phyloP scores from a whole-genome alignment of 1,284 basidiomycete genomes.

The Apiotrichum laibachii region DNA sequence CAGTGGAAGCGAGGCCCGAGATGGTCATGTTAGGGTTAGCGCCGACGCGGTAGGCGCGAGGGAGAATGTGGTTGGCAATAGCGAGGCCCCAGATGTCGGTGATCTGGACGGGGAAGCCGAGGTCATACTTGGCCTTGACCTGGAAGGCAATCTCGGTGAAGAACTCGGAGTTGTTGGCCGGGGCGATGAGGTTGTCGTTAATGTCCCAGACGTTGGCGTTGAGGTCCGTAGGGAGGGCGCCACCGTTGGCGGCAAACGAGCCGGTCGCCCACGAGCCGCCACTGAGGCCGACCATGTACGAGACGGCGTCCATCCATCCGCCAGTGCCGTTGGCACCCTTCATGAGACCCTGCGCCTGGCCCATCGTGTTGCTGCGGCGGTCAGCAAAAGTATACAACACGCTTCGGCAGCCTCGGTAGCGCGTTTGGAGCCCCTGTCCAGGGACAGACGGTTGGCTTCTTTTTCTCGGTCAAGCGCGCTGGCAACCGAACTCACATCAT shows the following conservation, averaged over 20 bases:
- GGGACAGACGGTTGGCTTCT: too few relatives aligned
- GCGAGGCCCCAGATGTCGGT: constrained; percentile 47
- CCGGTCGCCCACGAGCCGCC: constrained; percentile 49
- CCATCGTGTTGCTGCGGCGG: constrained; percentile 11
- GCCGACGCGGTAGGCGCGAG: constrained; percentile 36
- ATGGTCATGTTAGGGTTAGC: constrained; percentile 48
- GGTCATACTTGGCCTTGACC: constrained; percentile 34
- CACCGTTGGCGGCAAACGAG: constrained; percentile 43
- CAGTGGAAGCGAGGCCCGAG: constrained; percentile 30
- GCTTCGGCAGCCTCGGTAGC: too few relatives aligned
- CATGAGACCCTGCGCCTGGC: constrained; percentile 11
- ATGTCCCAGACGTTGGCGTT: constrained; percentile 51
- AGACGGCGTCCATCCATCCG: constrained; percentile 42
- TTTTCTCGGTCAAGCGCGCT: too few relatives aligned
- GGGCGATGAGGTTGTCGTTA: constrained; percentile 51
- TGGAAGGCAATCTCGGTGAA: constrained; percentile 30
- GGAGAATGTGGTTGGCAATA: constrained; percentile 44
- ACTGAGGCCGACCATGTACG: constrained; percentile 45
- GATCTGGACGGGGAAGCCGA: constrained; percentile 46
- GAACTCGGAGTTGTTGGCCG: constrained; percentile 44
- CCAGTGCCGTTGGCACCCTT: constrained; percentile 24
- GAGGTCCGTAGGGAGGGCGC: constrained; percentile 34
- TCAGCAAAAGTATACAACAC: neutral
- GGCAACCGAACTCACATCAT: constrained; percentile 44
- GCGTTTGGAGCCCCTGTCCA: too few relatives aligned